Percentiles rank a stretch among this genome's conserved stretches.
phyloP scores from a whole-genome alignment of 78 protist genomes.

The Tieghemostelium lacteum region DNA sequence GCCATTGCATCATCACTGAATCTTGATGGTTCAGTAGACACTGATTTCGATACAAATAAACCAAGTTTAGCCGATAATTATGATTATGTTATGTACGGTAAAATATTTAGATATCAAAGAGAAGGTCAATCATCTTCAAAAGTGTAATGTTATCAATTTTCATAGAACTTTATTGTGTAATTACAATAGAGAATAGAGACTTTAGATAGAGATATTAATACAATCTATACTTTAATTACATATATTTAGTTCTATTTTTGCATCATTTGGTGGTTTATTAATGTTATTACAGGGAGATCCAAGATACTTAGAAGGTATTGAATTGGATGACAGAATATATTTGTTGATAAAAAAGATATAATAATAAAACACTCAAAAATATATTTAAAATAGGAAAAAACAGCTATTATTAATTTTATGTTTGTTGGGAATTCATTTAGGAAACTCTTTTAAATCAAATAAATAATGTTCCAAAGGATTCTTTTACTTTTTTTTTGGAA shows the following conservation, averaged over 20 bases:
- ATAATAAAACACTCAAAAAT: too few species aligned
- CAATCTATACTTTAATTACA: background rate
- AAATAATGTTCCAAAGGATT: too few species aligned
- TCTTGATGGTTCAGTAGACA: conserved; percentile 85
- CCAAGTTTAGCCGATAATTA: conserved; percentile 84
- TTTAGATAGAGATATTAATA: background rate
- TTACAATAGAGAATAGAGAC: too few species aligned
- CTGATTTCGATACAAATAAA: conserved; percentile 41
- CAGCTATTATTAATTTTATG: too few species aligned
- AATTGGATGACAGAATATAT: conserved; percentile 70
- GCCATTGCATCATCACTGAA: conserved; percentile 85
- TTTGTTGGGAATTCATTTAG: too few species aligned
- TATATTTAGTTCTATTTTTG: conserved; percentile 81
- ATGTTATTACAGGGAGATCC: conserved; percentile 91
- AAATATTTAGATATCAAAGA: conserved; percentile 89
- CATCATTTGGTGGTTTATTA: conserved; percentile 95
- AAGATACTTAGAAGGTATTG: conserved; percentile 68
- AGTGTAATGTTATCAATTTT: conserved; percentile 72
- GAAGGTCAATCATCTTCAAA: conserved; percentile 68
- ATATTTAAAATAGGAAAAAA: too few species aligned
- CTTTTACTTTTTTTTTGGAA: too few species aligned
- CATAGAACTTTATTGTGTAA: too few species aligned
- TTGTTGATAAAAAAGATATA: conserved; percentile 67
- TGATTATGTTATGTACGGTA: conserved; percentile 94
- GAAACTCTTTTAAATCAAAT: too few species aligned